phyloP scores from a whole-genome alignment of 257 asterid genomes.

The Plectranthus barbatus region DNA sequence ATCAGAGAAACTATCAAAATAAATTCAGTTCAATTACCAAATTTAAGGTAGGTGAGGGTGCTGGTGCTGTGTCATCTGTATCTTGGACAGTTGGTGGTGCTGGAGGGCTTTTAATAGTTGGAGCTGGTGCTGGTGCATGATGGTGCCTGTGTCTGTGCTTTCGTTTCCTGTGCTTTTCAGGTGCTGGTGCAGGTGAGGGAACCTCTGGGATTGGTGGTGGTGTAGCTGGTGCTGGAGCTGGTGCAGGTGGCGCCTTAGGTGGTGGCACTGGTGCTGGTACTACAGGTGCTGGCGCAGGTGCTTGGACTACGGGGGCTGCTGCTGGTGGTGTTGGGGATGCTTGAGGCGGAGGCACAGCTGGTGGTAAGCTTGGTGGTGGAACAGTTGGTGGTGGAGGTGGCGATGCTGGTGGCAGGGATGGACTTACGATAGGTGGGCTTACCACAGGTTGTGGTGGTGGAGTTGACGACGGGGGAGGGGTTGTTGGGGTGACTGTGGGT shows the following conservation, averaged over 20 bases:
- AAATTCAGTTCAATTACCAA: conserved; percentile 39
- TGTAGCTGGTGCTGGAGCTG: conserved; percentile 52
- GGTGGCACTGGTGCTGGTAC: conserved; percentile 46
- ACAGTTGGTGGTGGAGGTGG: conserved; percentile 27
- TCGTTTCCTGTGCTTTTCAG: conserved; percentile 31
- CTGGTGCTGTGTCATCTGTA: conserved; percentile 59
- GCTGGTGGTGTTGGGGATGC: conserved; percentile 31
- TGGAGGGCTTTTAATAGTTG: conserved; percentile 79
- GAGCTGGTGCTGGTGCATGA: conserved; percentile 93
- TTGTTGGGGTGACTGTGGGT: conserved; percentile 23
- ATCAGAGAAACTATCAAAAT: not conserved
- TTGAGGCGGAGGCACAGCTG: conserved; percentile 31
- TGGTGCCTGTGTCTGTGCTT: conserved; percentile 44
- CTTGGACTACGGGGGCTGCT: conserved; percentile 31
- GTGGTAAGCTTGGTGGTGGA: conserved; percentile 18
- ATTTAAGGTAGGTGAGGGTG: conserved; percentile 73
- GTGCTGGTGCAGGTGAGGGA: conserved; percentile 65
- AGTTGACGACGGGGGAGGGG: too few species aligned
- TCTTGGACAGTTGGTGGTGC: conserved; percentile 69
- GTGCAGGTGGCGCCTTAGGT: conserved; percentile 33
- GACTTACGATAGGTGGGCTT: conserved; percentile 46
- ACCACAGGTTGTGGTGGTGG: conserved; percentile 42
- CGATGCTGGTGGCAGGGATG: conserved; percentile 33
- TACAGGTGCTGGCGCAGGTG: conserved; percentile 54
- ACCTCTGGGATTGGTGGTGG: conserved; percentile 41